phyloP scores from a whole-genome alignment of 176 grass and related monocot species.

The Oropetium thomaeum region DNA sequence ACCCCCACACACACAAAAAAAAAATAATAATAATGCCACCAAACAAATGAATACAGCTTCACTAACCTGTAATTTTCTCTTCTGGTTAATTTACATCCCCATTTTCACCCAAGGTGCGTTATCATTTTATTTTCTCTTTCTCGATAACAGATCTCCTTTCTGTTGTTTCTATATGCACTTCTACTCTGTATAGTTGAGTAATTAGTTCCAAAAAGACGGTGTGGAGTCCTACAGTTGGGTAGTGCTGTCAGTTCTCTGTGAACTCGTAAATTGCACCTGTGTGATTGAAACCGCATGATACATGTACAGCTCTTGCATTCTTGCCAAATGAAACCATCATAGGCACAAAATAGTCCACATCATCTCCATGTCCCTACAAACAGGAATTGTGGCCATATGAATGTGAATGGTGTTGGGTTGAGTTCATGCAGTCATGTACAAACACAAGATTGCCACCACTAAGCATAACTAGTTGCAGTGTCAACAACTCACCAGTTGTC shows the following conservation, averaged over 20 bases:
- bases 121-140: neutral
- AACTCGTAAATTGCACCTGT: slow-evolving; percentile 79
- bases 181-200: slow-evolving; percentile 1
- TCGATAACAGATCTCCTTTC: neutral
- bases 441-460: neutral
- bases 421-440: neutral
- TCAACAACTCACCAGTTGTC: slow-evolving; percentile 69
- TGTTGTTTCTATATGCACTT: slow-evolving; percentile 18
- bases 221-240: neutral
- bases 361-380: slow-evolving; percentile 82
- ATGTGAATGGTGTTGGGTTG: neutral
- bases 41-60: slow-evolving; percentile 32
- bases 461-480: slow-evolving; percentile 9
- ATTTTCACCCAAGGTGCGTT: neutral
- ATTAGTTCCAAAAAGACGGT: neutral
- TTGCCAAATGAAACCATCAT: slow-evolving; percentile 54
- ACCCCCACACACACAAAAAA: too few relatives aligned
- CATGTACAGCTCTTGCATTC: slow-evolving; percentile 57
- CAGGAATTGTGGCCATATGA: neutral
- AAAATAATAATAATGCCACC: neutral
- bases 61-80: slow-evolving; percentile 7
- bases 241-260: slow-evolving; percentile 19
- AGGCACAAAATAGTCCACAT: slow-evolving; percentile 70
- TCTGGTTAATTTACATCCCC: slow-evolving; percentile 5
- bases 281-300: slow-evolving; percentile 97